Percentiles rank a stretch among this genome's conserved stretches.
phyloP scores from a whole-genome alignment of 208 protist genomes.

The Acanthamoeba castellanii region DNA sequence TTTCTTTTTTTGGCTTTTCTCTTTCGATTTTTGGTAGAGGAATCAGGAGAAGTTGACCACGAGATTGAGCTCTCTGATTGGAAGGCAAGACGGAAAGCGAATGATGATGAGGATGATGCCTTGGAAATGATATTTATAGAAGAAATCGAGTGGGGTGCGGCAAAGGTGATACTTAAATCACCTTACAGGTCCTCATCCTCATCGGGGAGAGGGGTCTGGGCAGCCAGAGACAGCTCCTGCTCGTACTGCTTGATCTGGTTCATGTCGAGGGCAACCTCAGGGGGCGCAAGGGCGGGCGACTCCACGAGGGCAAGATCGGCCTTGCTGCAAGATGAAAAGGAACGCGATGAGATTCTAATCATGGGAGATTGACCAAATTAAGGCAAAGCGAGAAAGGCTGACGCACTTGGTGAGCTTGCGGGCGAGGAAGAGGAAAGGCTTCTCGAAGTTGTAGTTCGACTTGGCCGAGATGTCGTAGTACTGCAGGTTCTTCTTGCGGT shows the following conservation, averaged over 20 bases:
- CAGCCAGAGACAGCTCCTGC: conserved; percentile 92
- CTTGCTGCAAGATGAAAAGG: conserved; percentile 45
- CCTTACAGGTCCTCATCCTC: conserved; percentile 91
- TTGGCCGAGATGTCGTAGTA: conserved; percentile 99
- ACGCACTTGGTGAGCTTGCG: conserved; percentile 95
- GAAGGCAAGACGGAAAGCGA: no score
- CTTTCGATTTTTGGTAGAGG: no score
- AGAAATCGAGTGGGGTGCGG: not conserved
- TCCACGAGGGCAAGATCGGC: conserved; percentile 83
- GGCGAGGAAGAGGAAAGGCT: conserved; percentile 99
- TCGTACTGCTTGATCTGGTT: conserved; percentile 90
- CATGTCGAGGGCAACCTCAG: conserved; percentile 88
- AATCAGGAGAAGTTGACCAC: no score
- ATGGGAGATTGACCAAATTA: not conserved
- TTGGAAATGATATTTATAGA: conserved; percentile 23
- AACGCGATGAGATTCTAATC: not conserved
- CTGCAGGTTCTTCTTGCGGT: conserved; percentile 99
- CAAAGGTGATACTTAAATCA: conserved; percentile 63
- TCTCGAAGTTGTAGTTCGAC: conserved; percentile 99
- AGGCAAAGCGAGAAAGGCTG: not conserved
- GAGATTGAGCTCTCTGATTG: no score
- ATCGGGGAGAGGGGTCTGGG: conserved; percentile 94
- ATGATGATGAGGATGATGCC: no score
- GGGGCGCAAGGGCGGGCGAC: conserved; percentile 88
- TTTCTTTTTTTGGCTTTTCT: no score